Conservation (phyloP, 2,329 filamentous ascomycete species). For the Xylaria sp. region DNA sequence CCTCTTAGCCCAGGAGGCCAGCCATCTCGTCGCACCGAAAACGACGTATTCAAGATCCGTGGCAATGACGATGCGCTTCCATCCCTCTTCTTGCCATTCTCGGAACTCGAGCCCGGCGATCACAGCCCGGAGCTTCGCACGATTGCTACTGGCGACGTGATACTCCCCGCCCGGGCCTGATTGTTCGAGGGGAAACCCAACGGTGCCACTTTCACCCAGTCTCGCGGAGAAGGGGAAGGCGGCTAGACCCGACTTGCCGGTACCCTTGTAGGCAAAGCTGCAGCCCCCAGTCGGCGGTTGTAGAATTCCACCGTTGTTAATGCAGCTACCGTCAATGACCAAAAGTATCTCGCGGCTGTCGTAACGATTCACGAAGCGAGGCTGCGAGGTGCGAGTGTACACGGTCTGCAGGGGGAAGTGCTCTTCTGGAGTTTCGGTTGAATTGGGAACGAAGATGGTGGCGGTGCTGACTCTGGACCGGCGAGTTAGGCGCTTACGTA, state of each 20-base stretch:
- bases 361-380: constrained; percentile 52
- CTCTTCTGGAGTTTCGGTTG: constrained; percentile 47
- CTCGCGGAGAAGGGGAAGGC: constrained; percentile 34
- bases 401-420: constrained; percentile 52
- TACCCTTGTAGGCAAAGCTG: constrained; percentile 49
- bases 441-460: constrained; percentile 46
- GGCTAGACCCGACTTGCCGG: constrained; percentile 28
- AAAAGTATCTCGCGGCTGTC: constrained; percentile 54
- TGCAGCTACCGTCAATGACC: constrained; percentile 56
- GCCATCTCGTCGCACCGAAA: constrained; percentile 54
- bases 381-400: constrained; percentile 42
- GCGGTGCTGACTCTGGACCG: constrained; percentile 45
- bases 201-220: constrained; percentile 37
- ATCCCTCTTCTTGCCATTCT: constrained; percentile 55
- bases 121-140: constrained; percentile 57
- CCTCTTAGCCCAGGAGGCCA: constrained; percentile 54
- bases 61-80: constrained; percentile 57
- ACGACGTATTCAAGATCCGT: constrained; percentile 61
- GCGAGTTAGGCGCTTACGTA: constrained; percentile 41
- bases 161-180: constrained; percentile 51
- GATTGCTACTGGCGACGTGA: constrained; percentile 54
- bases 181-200: constrained; percentile 53
- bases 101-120: constrained; percentile 58
- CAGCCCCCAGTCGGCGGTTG: constrained; percentile 42
- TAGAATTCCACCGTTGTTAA: constrained; percentile 52